These are phyloP conservation scores for Geosmithia putterillii DNA, from an alignment of 2,329 filamentous ascomycete genomes.

Conservation along the genomic window DNA sequence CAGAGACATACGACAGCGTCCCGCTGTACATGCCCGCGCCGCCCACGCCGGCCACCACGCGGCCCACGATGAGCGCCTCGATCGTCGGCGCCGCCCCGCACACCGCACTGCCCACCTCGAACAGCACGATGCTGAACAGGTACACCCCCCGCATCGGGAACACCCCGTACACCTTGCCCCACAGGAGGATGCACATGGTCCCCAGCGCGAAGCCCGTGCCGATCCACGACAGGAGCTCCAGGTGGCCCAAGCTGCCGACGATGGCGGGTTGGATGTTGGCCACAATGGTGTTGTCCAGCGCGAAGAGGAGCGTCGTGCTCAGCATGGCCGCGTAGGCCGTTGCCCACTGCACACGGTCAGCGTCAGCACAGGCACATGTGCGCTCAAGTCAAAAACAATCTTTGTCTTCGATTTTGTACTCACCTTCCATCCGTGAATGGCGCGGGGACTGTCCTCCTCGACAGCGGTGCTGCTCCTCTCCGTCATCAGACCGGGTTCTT, in stretches of 20 bases:
- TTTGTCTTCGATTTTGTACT: too few species aligned
- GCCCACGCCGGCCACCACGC: constrained; percentile 26
- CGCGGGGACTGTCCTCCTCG: too few species aligned
- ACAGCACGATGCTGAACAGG: constrained; percentile 9
- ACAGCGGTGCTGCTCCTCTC: too few species aligned
- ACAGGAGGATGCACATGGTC: constrained; percentile 20
- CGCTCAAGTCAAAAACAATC: too few species aligned
- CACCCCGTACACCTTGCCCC: constrained; percentile 21
- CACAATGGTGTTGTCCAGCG: constrained; percentile 34
- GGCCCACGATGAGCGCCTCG: constrained; percentile 30
- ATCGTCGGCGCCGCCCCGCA: constrained; percentile 26
- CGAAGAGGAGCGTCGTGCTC: constrained; percentile 21
- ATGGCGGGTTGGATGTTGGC: constrained; percentile 30
- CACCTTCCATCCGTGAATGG: too few species aligned
- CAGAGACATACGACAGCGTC: constrained; percentile 11
- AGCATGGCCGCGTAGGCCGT: constrained; percentile 5
- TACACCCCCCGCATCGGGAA: constrained; percentile 30
- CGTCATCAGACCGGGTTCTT: too few species aligned
- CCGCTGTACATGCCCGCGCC: constrained; percentile 25
- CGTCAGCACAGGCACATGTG: too few species aligned
- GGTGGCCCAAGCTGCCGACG: constrained; percentile 17
- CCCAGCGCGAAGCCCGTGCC: constrained; percentile 23
- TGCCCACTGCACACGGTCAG: constrained; percentile 5
- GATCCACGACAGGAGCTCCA: constrained; percentile 27
- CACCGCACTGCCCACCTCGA: constrained; percentile 14